Percentiles rank a stretch among this genome's conserved stretches.
Conservation (phyloP, 192 early-diverging fungal genomes). For the Chytriomyces confervae region DNA sequence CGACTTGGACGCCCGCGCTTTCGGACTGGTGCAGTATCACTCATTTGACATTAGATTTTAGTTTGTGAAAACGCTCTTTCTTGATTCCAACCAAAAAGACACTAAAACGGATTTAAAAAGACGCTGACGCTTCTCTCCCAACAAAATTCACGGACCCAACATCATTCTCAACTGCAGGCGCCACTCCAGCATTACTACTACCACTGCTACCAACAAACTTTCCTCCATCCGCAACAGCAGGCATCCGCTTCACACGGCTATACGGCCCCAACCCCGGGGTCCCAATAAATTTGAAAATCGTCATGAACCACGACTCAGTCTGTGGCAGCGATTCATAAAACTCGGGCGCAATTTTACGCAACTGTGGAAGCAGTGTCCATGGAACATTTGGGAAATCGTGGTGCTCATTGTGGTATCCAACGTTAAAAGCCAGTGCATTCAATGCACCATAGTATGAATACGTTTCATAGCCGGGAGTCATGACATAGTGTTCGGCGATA, state of each 20-base stretch:
- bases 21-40: background rate
- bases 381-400: constrained; percentile 93
- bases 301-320: constrained; percentile 86
- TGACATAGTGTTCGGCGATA: constrained; percentile 96
- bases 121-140: constrained; percentile 4
- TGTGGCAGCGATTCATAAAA: constrained; percentile 86
- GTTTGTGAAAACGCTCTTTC: no score
- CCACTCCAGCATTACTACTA: background rate
- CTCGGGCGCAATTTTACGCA: constrained; percentile 82
- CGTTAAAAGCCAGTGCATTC: constrained; percentile 90
- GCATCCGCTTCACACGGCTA: constrained; percentile 35
- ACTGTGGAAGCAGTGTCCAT: constrained; percentile 82
- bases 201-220: background rate
- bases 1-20: constrained; percentile 8
- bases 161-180: constrained; percentile 16
- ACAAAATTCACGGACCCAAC: constrained; percentile 23
- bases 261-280: constrained; percentile 78
- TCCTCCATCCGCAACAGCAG: constrained; percentile 6
- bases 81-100: no score
- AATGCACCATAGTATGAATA: constrained; percentile 96
- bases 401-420: constrained; percentile 98
- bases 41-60: no score
- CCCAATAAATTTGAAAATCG: constrained; percentile 81
- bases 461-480: constrained; percentile 91
- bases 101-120: no score